Percentiles rank a stretch among this genome's conserved stretches.
Conservation (phyloP, 179 eudicot species). For the Drosera spatulata region DNA sequence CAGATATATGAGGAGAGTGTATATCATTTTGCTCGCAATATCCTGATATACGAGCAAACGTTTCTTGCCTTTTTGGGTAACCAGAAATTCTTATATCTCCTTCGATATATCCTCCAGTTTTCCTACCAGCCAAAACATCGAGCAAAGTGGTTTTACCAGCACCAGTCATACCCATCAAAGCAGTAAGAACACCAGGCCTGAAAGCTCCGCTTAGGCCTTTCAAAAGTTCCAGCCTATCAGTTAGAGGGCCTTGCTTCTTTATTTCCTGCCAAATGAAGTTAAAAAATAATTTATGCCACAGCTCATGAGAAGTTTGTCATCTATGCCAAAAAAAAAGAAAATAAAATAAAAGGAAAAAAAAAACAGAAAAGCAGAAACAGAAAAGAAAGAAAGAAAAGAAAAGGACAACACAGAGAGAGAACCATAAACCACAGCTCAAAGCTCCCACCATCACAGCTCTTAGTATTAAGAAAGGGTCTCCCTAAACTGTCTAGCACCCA, state of each 20-base stretch:
- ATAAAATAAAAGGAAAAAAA: too few species aligned
- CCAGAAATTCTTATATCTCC: slow-evolving; percentile 42
- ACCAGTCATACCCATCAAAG: slow-evolving; percentile 50
- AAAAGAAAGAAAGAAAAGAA: too few species aligned
- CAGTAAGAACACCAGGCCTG: slow-evolving; percentile 46
- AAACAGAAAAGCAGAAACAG: too few species aligned
- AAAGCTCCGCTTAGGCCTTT: slow-evolving; percentile 45
- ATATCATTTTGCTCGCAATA: slow-evolving; percentile 55
- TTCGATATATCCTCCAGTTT: slow-evolving; percentile 42
- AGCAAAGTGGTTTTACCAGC: slow-evolving; percentile 53
- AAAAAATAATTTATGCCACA: not conserved
- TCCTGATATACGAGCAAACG: slow-evolving; percentile 45
- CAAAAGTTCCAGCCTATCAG: slow-evolving; percentile 20
- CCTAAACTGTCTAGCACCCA: too few species aligned
- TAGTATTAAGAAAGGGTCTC: too few species aligned
- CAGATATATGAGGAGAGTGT: slow-evolving; percentile 39
- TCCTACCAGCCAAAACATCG: slow-evolving; percentile 53
- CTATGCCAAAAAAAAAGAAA: too few species aligned
- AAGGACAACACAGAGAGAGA: too few species aligned
- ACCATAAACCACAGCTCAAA: too few species aligned
- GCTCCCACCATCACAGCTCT: too few species aligned
- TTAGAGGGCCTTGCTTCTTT: slow-evolving; percentile 3
- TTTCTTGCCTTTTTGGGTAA: slow-evolving; percentile 41
- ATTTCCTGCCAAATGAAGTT: slow-evolving; percentile 1
- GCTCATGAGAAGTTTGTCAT: too few species aligned